Evolutionary conservation across 2,329 filamentous ascomycete genomes (phyloP).

Genomic region (Anthostomella pinea): DNA sequence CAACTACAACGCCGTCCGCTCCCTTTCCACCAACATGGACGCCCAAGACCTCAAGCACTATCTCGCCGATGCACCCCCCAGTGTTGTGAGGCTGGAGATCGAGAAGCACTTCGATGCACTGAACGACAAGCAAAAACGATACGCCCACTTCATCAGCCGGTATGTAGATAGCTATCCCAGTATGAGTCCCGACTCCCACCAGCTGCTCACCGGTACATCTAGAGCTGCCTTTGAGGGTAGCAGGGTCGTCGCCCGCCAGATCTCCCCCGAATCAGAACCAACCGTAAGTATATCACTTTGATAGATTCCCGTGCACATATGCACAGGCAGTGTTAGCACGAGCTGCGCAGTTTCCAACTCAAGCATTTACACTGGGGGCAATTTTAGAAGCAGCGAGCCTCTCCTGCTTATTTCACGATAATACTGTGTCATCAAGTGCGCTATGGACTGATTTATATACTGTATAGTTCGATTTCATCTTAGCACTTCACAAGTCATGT

Average conservation of each 20-base stretch:
- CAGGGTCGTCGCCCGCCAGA: slow-evolving; percentile 74
- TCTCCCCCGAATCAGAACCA: slow-evolving; percentile 75
- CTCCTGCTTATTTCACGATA: no score
- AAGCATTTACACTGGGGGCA: no score
- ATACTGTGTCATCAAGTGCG: no score
- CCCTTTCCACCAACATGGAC: slow-evolving; percentile 47
- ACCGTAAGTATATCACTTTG: slow-evolving; percentile 42
- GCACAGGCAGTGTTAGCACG: no score
- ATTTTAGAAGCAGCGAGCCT: no score
- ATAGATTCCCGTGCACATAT: no score
- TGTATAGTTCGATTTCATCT: slow-evolving; percentile 69
- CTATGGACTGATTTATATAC: no score
- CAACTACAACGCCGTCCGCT: slow-evolving; percentile 9
- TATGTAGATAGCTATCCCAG: slow-evolving; percentile 42
- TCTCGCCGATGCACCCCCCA: slow-evolving; percentile 85
- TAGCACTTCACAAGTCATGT: slow-evolving; percentile 64
- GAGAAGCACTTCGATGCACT: slow-evolving; percentile 87
- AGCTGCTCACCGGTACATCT: slow-evolving; percentile 1
- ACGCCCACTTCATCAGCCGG: slow-evolving; percentile 87
- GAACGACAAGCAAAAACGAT: slow-evolving; percentile 75
- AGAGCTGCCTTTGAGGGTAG: slow-evolving; percentile 76
- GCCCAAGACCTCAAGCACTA: slow-evolving; percentile 68
- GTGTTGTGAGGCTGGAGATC: slow-evolving; percentile 83
- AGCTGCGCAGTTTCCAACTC: no score
- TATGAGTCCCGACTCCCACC: slow-evolving; percentile 5